Base-by-base conservation (phyloP, 345 rosid species). In the Eutrema heterophyllum region DNA sequence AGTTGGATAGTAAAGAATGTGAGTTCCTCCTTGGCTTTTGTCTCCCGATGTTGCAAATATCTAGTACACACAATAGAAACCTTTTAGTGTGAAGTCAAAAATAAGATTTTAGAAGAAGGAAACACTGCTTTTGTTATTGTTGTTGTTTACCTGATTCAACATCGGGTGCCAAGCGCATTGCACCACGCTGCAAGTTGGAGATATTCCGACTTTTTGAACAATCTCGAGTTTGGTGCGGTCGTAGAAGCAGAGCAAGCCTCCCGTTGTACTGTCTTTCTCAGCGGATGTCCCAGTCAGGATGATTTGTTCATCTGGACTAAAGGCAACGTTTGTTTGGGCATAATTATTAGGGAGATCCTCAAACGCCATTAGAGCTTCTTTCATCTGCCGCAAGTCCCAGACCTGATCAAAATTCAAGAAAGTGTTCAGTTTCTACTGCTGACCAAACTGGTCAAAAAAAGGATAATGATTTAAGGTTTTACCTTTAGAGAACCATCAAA, bases 121-220 rank as follows among this genome's bases (percentile, higher is more conserved):
- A 29, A 52, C 49, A 35, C 21, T 18, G 0, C 0, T 18, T 18
- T 13, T 36, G 5, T 6, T 49, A 40, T 50, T 56, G 41, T 44
- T 62, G 18, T 38, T 57, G 53, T 16, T 62, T 86, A 92, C 98
- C 97, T 95, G 99, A 84, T 95, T 92, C 78, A 92, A 78, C 83
- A 83, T 92, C 36, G 97, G 89, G 77, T 95, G 98, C 98, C 99
- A 95, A 50, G 82, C 81, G 67, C 99, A 92, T 67, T 86, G 97
- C 71, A 92, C 97, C 40, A 95, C 99, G 69, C 97, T 95, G 78
- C 81, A 77, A 76, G 91, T 87, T 8, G 89, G 89, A 52, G 99
- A 90, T 64, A 95, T 84, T 26, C 98, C 99, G 57, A 92, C 86
- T 79, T 85, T 87, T 53, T n/a, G n/a, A n/a, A n/a, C n/a, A n/a